Conservation (phyloP, 306 rosid species). For the Vigna trinervia region DNA sequence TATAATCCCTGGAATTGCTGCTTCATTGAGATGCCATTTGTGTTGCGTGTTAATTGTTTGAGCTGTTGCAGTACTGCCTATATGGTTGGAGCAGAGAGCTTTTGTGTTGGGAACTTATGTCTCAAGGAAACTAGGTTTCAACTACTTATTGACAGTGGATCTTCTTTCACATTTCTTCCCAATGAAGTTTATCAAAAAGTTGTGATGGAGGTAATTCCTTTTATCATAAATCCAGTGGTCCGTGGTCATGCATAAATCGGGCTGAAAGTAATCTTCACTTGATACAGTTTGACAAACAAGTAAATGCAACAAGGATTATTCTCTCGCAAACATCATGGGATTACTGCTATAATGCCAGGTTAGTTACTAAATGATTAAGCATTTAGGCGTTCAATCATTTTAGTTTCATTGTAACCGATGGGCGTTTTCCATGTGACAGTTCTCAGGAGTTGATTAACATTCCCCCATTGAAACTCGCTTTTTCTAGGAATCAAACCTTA, state of each 20-base stretch:
- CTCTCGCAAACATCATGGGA: conserved; percentile 46
- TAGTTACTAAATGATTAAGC: conserved; percentile 9
- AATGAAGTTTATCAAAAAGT: conserved; percentile 48
- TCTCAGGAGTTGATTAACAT: conserved; percentile 45
- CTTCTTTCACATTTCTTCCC: conserved; percentile 71
- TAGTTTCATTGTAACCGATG: conserved; percentile 41
- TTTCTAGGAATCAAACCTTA: conserved; percentile 58
- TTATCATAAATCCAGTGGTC: conserved; percentile 4
- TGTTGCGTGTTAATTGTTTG: conserved; percentile 35
- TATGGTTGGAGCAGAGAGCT: conserved; percentile 59
- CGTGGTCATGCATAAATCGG: conserved; percentile 4
- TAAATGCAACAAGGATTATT: conserved; percentile 54
- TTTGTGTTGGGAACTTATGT: conserved; percentile 64
- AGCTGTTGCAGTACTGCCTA: conserved; percentile 51
- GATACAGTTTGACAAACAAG: conserved; percentile 65
- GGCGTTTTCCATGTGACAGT: conserved; percentile 49
- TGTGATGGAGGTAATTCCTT: conserved; percentile 56
- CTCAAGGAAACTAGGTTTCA: conserved; percentile 50
- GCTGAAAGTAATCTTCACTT: conserved; percentile 38
- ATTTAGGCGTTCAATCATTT: conserved; percentile 4
- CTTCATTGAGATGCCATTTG: conserved; percentile 29
- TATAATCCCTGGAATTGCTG: neutral
- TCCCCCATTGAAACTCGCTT: conserved; percentile 53
- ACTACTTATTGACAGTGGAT: conserved; percentile 64
- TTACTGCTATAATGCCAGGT: conserved; percentile 69